A percentile compares a stretch with the other conserved stretches of the same genome.
Evolutionary conservation across 106 monocot species (phyloP).

Genomic region (Allium sativum): DNA sequence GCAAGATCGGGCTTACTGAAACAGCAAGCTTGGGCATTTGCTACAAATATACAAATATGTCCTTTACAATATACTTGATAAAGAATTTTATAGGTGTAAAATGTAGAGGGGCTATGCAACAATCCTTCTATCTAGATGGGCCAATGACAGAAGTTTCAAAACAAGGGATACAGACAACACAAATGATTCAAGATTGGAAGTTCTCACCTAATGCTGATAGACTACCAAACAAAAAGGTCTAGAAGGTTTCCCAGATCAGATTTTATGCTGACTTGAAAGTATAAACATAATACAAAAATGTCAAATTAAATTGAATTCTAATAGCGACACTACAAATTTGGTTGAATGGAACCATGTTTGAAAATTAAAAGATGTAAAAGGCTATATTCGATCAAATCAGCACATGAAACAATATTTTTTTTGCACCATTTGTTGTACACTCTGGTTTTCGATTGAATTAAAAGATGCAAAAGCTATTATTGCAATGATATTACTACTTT

Average conservation of each 20-base stretch:
- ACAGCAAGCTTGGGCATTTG: too few relatives aligned
- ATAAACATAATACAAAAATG: not conserved
- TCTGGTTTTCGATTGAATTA: conserved; percentile 1
- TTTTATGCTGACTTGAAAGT: conserved; percentile 76
- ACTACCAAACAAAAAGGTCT: conserved; percentile 78
- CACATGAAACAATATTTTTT: not conserved
- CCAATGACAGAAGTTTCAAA: too few relatives aligned
- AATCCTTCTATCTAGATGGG: too few relatives aligned
- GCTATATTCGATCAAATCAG: not conserved
- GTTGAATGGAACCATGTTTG: not conserved
- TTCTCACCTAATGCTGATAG: conserved; percentile 76
- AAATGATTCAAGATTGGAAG: conserved; percentile 1
- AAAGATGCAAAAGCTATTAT: too few relatives aligned
- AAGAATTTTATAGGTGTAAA: too few relatives aligned
- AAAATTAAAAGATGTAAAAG: not conserved
- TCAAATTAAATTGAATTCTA: not conserved
- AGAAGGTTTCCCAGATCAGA: conserved; percentile 98
- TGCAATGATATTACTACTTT: too few relatives aligned
- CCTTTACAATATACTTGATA: too few relatives aligned
- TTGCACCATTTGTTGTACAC: not conserved
- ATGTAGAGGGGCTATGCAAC: too few relatives aligned
- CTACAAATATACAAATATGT: too few relatives aligned
- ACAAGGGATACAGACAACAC: not conserved
- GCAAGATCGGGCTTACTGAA: too few relatives aligned
- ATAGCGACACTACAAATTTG: not conserved